Evolutionary conservation across 495 filamentous ascomycete species (phyloP).

Genomic region (Aspergillus bridgeri): DNA sequence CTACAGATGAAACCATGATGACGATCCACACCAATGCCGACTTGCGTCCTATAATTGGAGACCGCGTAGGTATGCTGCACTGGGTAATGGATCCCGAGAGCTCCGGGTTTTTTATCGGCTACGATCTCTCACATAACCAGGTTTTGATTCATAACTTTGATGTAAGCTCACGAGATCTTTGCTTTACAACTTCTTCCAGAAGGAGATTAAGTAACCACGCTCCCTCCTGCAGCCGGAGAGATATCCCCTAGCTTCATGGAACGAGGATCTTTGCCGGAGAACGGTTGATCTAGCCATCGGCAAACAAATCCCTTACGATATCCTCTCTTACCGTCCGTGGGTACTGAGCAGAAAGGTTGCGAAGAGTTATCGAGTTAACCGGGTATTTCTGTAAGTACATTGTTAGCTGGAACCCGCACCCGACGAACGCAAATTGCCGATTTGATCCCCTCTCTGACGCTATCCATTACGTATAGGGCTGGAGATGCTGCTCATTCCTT

Average conservation of each 20-base stretch:
- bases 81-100: conserved; percentile 43
- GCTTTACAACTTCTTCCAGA: too few species aligned
- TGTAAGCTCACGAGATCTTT: too few species aligned
- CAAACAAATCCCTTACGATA: conserved; percentile 29
- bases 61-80: conserved; percentile 41
- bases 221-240: conserved; percentile 28
- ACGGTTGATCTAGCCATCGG: conserved; percentile 34
- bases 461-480: conserved; percentile 24
- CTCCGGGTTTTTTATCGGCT: conserved; percentile 40
- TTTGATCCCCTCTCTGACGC: too few species aligned
- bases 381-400: conserved; percentile 36
- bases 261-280: conserved; percentile 30
- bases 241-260: conserved; percentile 35
- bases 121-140: conserved; percentile 36
- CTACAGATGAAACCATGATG: conserved; percentile 48
- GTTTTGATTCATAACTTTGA: conserved; percentile 42
- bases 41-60: conserved; percentile 29
- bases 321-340: conserved; percentile 40
- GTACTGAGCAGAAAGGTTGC: conserved; percentile 39
- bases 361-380: conserved; percentile 24
- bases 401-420: too few species aligned
- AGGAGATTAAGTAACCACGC: too few species aligned
- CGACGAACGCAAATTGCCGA: too few species aligned
- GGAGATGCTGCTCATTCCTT: conserved; percentile 50
- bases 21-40: conserved; percentile 45